Evolutionary conservation across 768 basidiomycete genomes (phyloP).

Genomic region (Boletus rex-veris): DNA sequence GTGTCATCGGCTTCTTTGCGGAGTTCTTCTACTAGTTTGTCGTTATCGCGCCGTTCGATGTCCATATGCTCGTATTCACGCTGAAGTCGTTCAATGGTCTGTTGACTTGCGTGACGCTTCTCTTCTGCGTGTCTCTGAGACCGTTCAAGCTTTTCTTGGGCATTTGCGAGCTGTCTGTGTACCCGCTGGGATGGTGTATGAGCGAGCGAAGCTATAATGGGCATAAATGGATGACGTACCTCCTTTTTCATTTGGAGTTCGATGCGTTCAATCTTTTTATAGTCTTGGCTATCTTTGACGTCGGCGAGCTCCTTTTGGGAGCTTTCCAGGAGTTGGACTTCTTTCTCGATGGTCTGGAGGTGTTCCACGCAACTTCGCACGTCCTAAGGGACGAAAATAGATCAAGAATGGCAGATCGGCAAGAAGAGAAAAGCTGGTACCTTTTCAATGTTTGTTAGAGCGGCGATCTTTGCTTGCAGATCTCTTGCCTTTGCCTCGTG

Average conservation of each 20-base stretch:
- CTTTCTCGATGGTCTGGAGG: constrained; percentile 69
- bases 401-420: background rate
- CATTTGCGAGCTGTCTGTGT: constrained; percentile 76
- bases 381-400: constrained; percentile 44
- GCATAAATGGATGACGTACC: constrained; percentile 36
- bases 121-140: constrained; percentile 79
- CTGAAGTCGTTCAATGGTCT: constrained; percentile 72
- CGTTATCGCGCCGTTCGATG: constrained; percentile 71
- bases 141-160: constrained; percentile 76
- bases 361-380: constrained; percentile 70
- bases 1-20: constrained; percentile 65
- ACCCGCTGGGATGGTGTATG: constrained; percentile 52
- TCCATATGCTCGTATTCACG: constrained; percentile 79
- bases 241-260: constrained; percentile 67
- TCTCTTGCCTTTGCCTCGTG: constrained; percentile 77
- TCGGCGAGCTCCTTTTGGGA: constrained; percentile 67
- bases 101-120: constrained; percentile 66
- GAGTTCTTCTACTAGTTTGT: constrained; percentile 74
- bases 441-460: constrained; percentile 72
- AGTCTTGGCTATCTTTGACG: constrained; percentile 63
- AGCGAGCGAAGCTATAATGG: background rate
- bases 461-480: constrained; percentile 68
- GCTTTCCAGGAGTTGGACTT: constrained; percentile 57
- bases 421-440: constrained; percentile 33
- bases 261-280: constrained; percentile 70